Conservation (phyloP, 495 filamentous ascomycete genomes). For the Hypoxylon cercidicola region DNA sequence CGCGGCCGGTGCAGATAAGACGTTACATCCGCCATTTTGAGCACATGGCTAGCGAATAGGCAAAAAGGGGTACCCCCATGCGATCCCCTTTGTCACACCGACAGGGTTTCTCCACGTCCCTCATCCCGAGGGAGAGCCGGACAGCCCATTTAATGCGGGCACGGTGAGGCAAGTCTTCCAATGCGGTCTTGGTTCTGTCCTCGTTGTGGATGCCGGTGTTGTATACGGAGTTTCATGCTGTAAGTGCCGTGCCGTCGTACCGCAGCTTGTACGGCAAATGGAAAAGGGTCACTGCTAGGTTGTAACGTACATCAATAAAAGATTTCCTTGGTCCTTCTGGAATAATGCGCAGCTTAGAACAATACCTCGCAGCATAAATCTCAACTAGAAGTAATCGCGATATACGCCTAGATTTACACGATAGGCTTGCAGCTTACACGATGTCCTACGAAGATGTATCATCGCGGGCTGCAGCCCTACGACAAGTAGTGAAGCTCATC, state of each 20-base stretch:
- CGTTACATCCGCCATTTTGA: constrained; percentile 22
- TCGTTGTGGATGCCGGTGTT: constrained; percentile 16
- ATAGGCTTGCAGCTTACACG: not conserved
- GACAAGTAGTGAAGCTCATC: constrained; percentile 37
- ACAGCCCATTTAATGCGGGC: constrained; percentile 31
- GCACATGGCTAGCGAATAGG: constrained; percentile 19
- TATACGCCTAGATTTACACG: not conserved
- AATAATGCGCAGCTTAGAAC: not conserved
- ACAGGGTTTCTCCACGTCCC: constrained; percentile 37
- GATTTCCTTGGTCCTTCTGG: not conserved
- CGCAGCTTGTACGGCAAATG: constrained; percentile 32
- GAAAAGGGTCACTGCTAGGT: constrained; percentile 1
- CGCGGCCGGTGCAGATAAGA: not conserved
- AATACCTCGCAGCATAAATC: not conserved
- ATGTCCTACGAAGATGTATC: constrained; percentile 34
- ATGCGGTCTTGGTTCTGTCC: not conserved
- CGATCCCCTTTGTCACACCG: not conserved
- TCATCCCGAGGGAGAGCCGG: constrained; percentile 1
- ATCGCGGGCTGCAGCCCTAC: constrained; percentile 36
- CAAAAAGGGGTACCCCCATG: constrained; percentile 20
- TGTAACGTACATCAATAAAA: not conserved
- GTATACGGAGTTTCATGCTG: constrained; percentile 12
- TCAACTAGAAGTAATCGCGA: not conserved
- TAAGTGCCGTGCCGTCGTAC: constrained; percentile 13
- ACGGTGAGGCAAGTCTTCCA: constrained; percentile 9